phyloP scores from a whole-genome alignment of 2,329 filamentous ascomycete genomes.

The Leptoxyphium fumago region DNA sequence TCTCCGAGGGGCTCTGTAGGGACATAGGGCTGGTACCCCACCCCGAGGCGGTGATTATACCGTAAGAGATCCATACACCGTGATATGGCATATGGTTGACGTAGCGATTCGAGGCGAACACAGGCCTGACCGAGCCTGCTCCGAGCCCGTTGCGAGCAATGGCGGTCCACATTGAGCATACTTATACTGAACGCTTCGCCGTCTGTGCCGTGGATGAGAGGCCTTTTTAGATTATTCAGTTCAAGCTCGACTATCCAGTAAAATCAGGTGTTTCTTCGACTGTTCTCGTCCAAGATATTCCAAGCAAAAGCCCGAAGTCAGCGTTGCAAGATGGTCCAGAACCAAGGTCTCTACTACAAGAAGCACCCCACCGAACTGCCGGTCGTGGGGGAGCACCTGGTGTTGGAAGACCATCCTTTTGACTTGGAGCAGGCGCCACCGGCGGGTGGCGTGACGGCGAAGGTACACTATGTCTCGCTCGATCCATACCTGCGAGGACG shows the following conservation, averaged over 20 bases:
- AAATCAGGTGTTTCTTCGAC: neutral
- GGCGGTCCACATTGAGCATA: neutral
- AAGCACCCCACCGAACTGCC: conserved; percentile 51
- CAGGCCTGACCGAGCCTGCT: neutral
- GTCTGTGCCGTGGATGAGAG: neutral
- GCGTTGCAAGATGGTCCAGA: conserved; percentile 36
- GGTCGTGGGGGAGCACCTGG: conserved; percentile 54
- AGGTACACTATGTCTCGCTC: conserved; percentile 60
- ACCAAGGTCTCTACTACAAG: conserved; percentile 66
- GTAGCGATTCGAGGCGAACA: too few relatives aligned
- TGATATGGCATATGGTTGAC: too few relatives aligned
- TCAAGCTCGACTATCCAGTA: neutral
- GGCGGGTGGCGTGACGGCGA: conserved; percentile 52
- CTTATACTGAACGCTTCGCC: neutral
- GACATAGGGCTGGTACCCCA: too few relatives aligned
- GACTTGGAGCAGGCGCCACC: conserved; percentile 46
- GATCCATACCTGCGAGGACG: conserved; percentile 75
- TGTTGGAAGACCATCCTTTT: conserved; percentile 51
- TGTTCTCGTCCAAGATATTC: neutral
- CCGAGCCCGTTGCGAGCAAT: neutral
- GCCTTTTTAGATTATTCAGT: neutral
- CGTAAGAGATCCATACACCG: too few relatives aligned
- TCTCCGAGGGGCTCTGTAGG: too few relatives aligned
- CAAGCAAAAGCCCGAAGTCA: neutral
- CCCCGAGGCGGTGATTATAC: too few relatives aligned